phyloP scores from a whole-genome alignment of 257 asterid genomes.

The Galeopsis tetrahit region DNA sequence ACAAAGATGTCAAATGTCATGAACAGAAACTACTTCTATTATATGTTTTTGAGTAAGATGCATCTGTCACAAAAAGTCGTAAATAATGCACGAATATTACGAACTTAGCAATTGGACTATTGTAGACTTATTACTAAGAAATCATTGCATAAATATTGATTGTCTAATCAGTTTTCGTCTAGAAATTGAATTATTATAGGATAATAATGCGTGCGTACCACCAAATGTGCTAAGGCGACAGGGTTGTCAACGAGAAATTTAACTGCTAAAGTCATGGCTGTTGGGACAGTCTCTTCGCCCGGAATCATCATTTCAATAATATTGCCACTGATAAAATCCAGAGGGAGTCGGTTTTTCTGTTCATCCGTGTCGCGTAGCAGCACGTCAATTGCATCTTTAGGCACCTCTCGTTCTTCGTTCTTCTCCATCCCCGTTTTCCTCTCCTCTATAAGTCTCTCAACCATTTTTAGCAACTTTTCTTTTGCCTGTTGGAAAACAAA shows the following conservation, averaged over 20 bases:
- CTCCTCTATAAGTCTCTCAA: slow-evolving; percentile 54
- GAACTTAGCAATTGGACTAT: slow-evolving; percentile 1
- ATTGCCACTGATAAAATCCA: slow-evolving; percentile 69
- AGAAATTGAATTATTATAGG: background rate
- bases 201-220: slow-evolving; percentile 51
- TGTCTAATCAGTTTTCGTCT: background rate
- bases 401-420: slow-evolving; percentile 32
- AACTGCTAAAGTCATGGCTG: slow-evolving; percentile 80
- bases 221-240: slow-evolving; percentile 53
- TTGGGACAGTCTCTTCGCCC: slow-evolving; percentile 92
- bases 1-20: slow-evolving; percentile 26
- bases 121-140: no score
- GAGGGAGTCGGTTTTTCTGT: slow-evolving; percentile 48
- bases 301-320: slow-evolving; percentile 96
- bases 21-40: slow-evolving; percentile 19
- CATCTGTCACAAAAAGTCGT: slow-evolving; percentile 14
- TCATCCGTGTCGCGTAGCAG: slow-evolving; percentile 63
- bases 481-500: slow-evolving; percentile 61
- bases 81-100: slow-evolving; percentile 20
- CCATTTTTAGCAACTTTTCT: slow-evolving; percentile 58
- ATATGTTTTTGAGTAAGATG: slow-evolving; percentile 14
- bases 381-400: slow-evolving; percentile 68
- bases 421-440: slow-evolving; percentile 49
- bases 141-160: background rate
- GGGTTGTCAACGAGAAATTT: slow-evolving; percentile 80